phyloP scores from a whole-genome alignment of 192 early-diverging fungal genomes.

The Phycomyces blakesleeanus region DNA sequence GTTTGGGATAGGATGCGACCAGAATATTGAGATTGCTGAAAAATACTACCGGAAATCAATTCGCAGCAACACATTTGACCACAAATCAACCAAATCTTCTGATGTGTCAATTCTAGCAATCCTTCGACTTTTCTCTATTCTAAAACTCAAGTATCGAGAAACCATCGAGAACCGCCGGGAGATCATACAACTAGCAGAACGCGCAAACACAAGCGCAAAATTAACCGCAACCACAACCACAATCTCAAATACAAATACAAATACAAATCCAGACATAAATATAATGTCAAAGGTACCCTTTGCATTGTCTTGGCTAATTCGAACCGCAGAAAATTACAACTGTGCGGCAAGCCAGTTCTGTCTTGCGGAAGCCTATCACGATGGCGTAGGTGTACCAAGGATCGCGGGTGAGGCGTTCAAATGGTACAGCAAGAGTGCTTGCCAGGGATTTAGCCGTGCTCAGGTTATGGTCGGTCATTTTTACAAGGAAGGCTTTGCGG shows the following conservation, averaged over 20 bases:
- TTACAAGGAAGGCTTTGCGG: slow-evolving; percentile 73
- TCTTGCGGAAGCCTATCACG: slow-evolving; percentile 76
- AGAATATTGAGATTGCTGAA: slow-evolving; percentile 63
- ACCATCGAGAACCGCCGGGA: slow-evolving; percentile 10
- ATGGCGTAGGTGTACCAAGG: slow-evolving; percentile 68
- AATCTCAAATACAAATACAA: too few relatives aligned
- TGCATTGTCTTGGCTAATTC: too few relatives aligned
- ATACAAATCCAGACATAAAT: too few relatives aligned
- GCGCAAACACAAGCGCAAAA: too few relatives aligned
- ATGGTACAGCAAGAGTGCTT: slow-evolving; percentile 64
- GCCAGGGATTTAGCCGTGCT: slow-evolving; percentile 62
- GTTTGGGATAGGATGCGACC: slow-evolving; percentile 72
- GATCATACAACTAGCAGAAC: slow-evolving; percentile 33
- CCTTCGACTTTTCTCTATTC: slow-evolving; percentile 67
- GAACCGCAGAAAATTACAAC: slow-evolving; percentile 23
- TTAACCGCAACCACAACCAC: too few relatives aligned
- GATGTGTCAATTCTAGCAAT: slow-evolving; percentile 54
- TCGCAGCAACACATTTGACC: neutral
- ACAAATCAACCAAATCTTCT: too few relatives aligned
- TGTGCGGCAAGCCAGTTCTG: slow-evolving; percentile 58
- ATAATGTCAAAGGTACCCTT: too few relatives aligned
- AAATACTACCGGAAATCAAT: slow-evolving; percentile 64
- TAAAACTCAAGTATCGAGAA: slow-evolving; percentile 40
- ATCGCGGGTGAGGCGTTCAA: slow-evolving; percentile 64
- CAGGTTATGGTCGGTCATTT: slow-evolving; percentile 73